phyloP scores from a whole-genome alignment of 2,329 filamentous ascomycete species.

The Sclerotinia borealis region DNA sequence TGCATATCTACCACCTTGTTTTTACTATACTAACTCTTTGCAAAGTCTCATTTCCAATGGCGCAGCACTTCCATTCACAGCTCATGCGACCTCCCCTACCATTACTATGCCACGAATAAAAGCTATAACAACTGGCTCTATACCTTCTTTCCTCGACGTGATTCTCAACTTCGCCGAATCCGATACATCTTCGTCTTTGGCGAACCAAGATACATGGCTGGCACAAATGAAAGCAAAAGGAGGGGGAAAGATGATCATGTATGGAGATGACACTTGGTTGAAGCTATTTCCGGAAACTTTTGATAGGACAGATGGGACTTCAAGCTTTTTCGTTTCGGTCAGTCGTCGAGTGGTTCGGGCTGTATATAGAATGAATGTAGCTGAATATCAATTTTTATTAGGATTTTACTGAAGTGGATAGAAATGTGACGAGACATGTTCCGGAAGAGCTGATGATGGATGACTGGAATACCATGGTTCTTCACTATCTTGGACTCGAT shows the following conservation, averaged over 20 bases:
- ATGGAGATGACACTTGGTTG: conserved; percentile 96
- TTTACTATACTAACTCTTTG: conserved; percentile 8
- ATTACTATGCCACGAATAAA: conserved; percentile 98
- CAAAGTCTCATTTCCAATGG: conserved; percentile 50
- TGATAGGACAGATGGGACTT: conserved; percentile 81
- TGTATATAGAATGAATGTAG: conserved; percentile 24
- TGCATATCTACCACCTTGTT: not conserved
- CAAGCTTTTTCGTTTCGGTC: conserved; percentile 96
- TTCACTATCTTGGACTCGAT: conserved; percentile 93
- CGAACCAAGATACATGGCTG: conserved; percentile 90
- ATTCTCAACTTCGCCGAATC: conserved; percentile 95
- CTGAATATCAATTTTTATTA: conserved; percentile 36
- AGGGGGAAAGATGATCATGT: conserved; percentile 78
- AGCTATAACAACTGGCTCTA: conserved; percentile 93
- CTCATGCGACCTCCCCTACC: conserved; percentile 91
- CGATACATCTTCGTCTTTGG: conserved; percentile 82
- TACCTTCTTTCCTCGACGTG: conserved; percentile 95
- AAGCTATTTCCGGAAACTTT: conserved; percentile 92
- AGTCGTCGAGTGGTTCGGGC: conserved; percentile 36
- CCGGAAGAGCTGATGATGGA: conserved; percentile 64
- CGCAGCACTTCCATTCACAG: conserved; percentile 84
- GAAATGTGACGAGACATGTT: conserved; percentile 92
- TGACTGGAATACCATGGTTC: conserved; percentile 90
- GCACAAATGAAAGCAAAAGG: conserved; percentile 77
- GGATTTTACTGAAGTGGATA: conserved; percentile 97